Evolutionary conservation across 2,329 filamentous ascomycete genomes (phyloP), one percentile per base, ranked within the genome.

Genomic region (Apiospora malaysiana): DNA sequence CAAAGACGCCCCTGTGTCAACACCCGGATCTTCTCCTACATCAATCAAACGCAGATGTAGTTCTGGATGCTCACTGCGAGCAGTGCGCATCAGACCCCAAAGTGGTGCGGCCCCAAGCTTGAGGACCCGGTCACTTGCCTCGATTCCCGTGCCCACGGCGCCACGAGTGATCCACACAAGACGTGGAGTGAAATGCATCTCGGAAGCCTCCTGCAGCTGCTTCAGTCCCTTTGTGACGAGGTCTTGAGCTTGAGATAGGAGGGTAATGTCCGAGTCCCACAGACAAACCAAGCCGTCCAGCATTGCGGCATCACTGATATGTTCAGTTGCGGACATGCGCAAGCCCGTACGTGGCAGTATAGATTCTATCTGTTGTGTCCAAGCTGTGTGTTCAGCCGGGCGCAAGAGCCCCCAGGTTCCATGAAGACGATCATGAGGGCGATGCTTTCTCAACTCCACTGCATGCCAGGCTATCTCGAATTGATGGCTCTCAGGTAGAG

Each of bases 1-100:
- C 27, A 74, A 32, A n/a, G 45, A 47, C 14, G 45, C 21, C 4
- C 2, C 18, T 1, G 45, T 43, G 37, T 51, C 32, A 45, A 16
- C 27, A 18, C 32, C 69, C 4, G 45, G 69, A 12, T 74, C 73
- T 18, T 73, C 70, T 27, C 42, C 75, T 27, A 77, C 42, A 69
- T 79, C 77, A 40, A 78, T 69, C 63, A 77, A 47, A 16, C 77
- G 76, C 42, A 78, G 71, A 45, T 70, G 68, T 70, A 79, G 68
- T 68, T 78, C 78, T 49, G 78, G 77, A 71, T 79, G 76, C 69
- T 79, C 78, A 51, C 63, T 78, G 45, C 77, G 71, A 37, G 75
- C 75, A 9, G 76, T 78, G 37, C 78, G 76, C 74, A 77, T 76
- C 14, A 79, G 71, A 66, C 77, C 78, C 78, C 76, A 78, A 56